Evolutionary conservation across 1,284 basidiomycete genomes (phyloP), one percentile per base, ranked within the genome.

Genomic region (Malassezia globosa): DNA sequence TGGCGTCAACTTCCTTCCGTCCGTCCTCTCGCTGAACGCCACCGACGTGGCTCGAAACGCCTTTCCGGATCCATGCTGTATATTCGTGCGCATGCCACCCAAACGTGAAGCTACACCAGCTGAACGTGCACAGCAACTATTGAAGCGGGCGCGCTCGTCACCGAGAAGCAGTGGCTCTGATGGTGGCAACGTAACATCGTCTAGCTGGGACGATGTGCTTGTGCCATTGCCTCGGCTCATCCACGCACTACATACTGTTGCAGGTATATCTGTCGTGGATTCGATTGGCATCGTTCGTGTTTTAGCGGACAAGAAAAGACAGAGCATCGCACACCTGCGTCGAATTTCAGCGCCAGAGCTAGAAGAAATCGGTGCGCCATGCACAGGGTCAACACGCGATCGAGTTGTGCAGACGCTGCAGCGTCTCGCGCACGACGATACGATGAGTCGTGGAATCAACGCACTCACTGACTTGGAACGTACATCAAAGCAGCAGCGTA

Each of bases 271-370:
- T 7, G 50, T 52, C 8, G 33, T 38, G 16, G 50, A 52, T 13
- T 44, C 50, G 8, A 52, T 52, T 27, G 23, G 14, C 19, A 27
- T 37, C 14, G 39, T 40, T 8, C 43, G 40, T 10, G 16, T 22
- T 13, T 40, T 52, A 4, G 35, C 31, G n/a, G 24, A 24, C 18
- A 27, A 41, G 6, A 26, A 41, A 21, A n/a, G 39, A 10, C 34
- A 42, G 10, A 25, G 14, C 6, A 13, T 29, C 27, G 33, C 34
- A 1, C 44, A 40, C 21, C 26, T 47, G 23, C 40, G 50, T 21
- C 50, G 44, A 3, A 27, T 52, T 1, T 52, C 50, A 1, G 50
- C 50, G 16, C 50, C 50, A 0, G 50, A 52, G 24, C 37, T 52
- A 11, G 44, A 52, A 25, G 25, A 42, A 6, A 26, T 49, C n/a